phyloP scores from a whole-genome alignment of 768 basidiomycete species.

The Lentinula edodes region DNA sequence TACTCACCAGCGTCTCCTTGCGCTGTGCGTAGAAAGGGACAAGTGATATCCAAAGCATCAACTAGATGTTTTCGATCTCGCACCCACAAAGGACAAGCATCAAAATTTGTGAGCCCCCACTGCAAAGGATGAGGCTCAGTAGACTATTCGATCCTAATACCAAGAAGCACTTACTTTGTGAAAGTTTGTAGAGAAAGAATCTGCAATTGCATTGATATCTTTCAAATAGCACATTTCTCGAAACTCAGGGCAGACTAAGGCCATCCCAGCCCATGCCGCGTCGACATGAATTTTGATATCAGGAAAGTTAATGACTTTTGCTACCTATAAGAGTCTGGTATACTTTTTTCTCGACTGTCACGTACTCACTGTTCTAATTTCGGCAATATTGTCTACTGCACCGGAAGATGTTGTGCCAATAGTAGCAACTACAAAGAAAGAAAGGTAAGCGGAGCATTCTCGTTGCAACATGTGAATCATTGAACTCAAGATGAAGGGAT shows the following conservation, averaged over 20 bases:
- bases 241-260: constrained; percentile 75
- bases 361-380: constrained; percentile 69
- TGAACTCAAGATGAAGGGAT: constrained; percentile 79
- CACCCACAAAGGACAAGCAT: constrained; percentile 77
- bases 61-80: constrained; percentile 67
- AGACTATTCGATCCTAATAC: not conserved
- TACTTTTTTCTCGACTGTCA: not conserved
- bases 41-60: constrained; percentile 81
- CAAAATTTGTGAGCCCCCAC: constrained; percentile 92
- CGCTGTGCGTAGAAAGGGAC: constrained; percentile 74
- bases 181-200: constrained; percentile 87
- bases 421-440: constrained; percentile 61
- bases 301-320: constrained; percentile 52
- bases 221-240: constrained; percentile 55
- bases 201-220: constrained; percentile 69
- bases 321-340: constrained; percentile 4
- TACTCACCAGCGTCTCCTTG: constrained; percentile 66
- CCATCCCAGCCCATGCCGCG: constrained; percentile 87
- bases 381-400: constrained; percentile 72
- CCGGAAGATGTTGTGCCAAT: constrained; percentile 92
- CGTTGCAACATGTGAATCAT: not conserved
- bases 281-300: constrained; percentile 85
- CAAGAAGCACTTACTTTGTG: constrained; percentile 57
- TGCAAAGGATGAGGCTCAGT: constrained; percentile 17
- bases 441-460: not conserved